Base-by-base conservation (phyloP, 176 grass and related monocot species). In the Musa beccarii region DNA sequence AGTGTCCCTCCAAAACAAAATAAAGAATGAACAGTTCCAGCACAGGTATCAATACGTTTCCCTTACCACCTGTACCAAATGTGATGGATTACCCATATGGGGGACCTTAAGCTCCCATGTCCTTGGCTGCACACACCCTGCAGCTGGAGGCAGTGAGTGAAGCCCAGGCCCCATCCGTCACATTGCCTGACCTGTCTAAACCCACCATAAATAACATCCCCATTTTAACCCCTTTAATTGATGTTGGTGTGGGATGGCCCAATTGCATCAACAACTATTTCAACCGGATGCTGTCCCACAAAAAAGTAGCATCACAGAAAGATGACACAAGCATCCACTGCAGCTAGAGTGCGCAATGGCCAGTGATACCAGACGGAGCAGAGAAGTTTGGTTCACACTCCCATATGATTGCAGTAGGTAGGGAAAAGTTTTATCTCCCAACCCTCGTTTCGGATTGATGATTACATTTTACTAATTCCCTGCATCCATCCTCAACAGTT, bases 371-470 rank as follows among this genome's bases (percentile, higher is more conserved):
- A 34, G 22, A 26, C 19, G 57, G 20, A 24, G 16, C 57, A 62
- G 7, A 56, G 1, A 74, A 59, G 53, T 56, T 59, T 25, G 52
- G 22, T 74, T 74, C 34, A 34, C 72, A 74, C 28, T 9, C 23
- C 11, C 28, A 74, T 10, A 56, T 57, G 72, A 29, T 56, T 74
- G 23, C 72, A 74, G 22, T 16, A 74, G 72, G 22, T 17, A 74
- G 8, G 51, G 52, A 53, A 54, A 14, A 55, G 23, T 15, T 26
- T 7, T 49, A 2, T 49, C 1, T n/a, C 28, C 52, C 26, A 13
- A 34, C 72, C 23, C 72, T 54, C 22, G 21, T 28, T 28, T 53
- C 13, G 51, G 57, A 56, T 19, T 17, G 24, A 55, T 6, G 34
- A 43, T 43, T 43, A 43, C 34, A 43, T 43, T 43, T 29, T 43